phyloP scores from a whole-genome alignment of 352 stramenopile species.

The Phytophthora cactorum region DNA sequence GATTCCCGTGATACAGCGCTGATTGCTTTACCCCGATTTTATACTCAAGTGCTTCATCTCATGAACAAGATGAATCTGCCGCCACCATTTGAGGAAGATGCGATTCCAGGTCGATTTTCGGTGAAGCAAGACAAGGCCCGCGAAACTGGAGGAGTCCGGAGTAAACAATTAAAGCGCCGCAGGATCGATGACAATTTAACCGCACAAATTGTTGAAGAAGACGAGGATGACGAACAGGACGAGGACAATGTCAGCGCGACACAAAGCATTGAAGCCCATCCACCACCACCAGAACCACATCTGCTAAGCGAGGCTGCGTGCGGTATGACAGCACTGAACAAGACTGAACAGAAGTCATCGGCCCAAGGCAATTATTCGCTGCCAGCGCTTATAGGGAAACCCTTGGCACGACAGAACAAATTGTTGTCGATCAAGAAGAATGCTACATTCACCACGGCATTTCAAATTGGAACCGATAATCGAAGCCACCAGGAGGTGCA shows the following conservation, averaged over 20 bases:
- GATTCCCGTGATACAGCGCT: constrained; percentile 50
- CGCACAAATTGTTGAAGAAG: constrained; percentile 46
- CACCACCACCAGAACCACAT: neutral
- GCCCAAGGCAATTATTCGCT: constrained; percentile 1
- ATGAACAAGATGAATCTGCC: constrained; percentile 95
- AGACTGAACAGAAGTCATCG: neutral
- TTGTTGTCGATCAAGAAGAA: constrained; percentile 18
- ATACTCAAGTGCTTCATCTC: constrained; percentile 91
- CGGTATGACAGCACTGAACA: neutral
- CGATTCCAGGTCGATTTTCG: constrained; percentile 75
- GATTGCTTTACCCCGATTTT: constrained; percentile 87
- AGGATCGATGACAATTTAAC: constrained; percentile 15
- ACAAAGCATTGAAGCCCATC: neutral
- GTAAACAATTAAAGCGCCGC: constrained; percentile 27
- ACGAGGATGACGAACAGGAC: constrained; percentile 44
- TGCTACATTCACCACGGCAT: constrained; percentile 30
- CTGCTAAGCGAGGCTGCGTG: neutral
- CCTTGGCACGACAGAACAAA: constrained; percentile 24
- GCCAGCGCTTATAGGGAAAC: constrained; percentile 27
- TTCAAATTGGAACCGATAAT: constrained; percentile 27
- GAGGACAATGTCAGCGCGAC: constrained; percentile 6
- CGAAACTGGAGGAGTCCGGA: neutral
- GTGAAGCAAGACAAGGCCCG: constrained; percentile 19
- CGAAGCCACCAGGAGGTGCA: neutral
- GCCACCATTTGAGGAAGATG: constrained; percentile 71